Evolutionary conservation across 2,329 filamentous ascomycete species (phyloP), one percentile per base, ranked within the genome.

Genomic region (Tothia fuscella): DNA sequence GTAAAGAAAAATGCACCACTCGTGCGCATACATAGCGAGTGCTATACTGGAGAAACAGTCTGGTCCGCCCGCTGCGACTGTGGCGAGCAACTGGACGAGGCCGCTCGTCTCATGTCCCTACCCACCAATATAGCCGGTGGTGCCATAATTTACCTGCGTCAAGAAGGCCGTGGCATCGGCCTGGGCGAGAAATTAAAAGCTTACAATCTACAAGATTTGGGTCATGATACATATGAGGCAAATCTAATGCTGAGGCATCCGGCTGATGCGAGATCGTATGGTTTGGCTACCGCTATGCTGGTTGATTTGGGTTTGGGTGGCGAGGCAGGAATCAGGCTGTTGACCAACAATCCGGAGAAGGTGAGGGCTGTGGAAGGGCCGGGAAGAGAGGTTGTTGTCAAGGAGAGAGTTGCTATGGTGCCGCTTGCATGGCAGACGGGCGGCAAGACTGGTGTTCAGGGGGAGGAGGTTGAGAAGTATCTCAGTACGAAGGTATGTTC

Each of bases 291-390:
- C 1, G 88, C 89, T 0, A 96, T 98, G 72, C 68, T 98, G 41
- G 70, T 79, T 46, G 91, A 98, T 63, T 65, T 98, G 22, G 88
- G 85, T 0, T 72, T 78, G 6, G 74, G 71, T 2, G 72, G 67
- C 2, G 71, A 93, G 51, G 60, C 65, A 10, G 82, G 88, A 21
- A 79, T 96, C 41, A 71, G 84, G 26, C 65, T 98, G 38, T 65
- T 98, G 52, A 98, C 91, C 7, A 98, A 98, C 59, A 98, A 98
- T 54, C 91, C 91, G 0, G 91, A 98, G 53, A 98, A 98, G 67
- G 84, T 98, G 31, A 71, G 86, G 13, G 91, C 91, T 0, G 83
- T 98, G 1, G 91, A 98, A 59, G 91, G 91, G 0, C 88, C 88
- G 0, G 84, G 84, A 49, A 69, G 87, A 9, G 89, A 98, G 63